Evolutionary conservation across 305 asterid genomes (phyloP).

Genomic region (Nicotiana rustica): DNA sequence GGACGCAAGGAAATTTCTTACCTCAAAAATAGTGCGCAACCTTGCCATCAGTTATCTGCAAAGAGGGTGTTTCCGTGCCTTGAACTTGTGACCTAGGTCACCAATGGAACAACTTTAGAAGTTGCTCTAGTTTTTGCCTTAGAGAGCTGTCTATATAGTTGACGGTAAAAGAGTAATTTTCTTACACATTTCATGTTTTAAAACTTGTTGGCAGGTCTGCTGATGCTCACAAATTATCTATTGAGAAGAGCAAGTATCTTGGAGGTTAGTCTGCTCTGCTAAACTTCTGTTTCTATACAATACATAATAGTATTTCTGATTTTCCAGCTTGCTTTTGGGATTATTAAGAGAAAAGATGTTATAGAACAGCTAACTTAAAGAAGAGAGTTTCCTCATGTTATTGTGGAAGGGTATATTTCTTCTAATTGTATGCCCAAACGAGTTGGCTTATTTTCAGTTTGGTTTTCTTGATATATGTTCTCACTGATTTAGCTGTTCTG

Average conservation of each 20-base stretch:
- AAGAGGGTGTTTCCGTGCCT: neutral
- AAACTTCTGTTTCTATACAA: neutral
- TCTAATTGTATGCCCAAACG: neutral
- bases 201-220: slow-evolving; percentile 64
- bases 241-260: slow-evolving; percentile 97
- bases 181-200: neutral
- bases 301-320: neutral
- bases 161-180: neutral
- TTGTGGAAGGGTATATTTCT: neutral
- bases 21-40: neutral
- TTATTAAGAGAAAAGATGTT: neutral
- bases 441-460: neutral
- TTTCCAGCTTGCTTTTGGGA: neutral
- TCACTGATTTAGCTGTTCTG: slow-evolving; percentile 32
- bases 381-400: neutral
- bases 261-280: slow-evolving; percentile 66
- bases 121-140: neutral
- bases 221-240: slow-evolving; percentile 93
- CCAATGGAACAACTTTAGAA: neutral
- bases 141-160: neutral
- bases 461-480: neutral
- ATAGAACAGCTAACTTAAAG: neutral
- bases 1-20: too few relatives aligned
- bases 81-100: neutral
- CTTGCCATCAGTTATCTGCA: neutral